Conservation (phyloP, 768 basidiomycete species). For the Phanerochaete sordida region DNA sequence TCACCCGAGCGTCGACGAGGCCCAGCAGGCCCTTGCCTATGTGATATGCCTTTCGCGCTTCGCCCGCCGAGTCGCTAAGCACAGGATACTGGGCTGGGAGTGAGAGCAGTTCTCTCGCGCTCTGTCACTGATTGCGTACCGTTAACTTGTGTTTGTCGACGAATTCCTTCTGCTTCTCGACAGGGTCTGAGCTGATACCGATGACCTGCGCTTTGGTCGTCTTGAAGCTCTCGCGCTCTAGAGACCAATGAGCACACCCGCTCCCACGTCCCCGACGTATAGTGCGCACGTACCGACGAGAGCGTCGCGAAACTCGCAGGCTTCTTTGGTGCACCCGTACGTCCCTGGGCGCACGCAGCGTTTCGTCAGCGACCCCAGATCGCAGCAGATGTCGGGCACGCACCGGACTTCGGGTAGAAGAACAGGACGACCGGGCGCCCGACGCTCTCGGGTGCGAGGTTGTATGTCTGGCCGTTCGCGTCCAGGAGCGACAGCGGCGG, state of each 20-base stretch:
- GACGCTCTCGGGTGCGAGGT: conserved; percentile 53
- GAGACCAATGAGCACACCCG: background rate
- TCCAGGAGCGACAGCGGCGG: conserved; percentile 65
- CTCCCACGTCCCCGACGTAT: background rate
- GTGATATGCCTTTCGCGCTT: conserved; percentile 58
- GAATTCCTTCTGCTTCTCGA: conserved; percentile 71
- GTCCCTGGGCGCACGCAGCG: conserved; percentile 41
- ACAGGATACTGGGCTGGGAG: conserved; percentile 62
- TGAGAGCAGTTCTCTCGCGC: background rate
- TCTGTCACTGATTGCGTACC: conserved; percentile 33
- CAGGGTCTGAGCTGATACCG: conserved; percentile 71
- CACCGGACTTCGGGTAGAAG: conserved; percentile 76
- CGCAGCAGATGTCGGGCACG: background rate
- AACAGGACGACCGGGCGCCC: conserved; percentile 67
- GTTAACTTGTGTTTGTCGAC: conserved; percentile 67
- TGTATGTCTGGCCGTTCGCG: conserved; percentile 57
- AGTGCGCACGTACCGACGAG: conserved; percentile 47
- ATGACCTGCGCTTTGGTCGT: conserved; percentile 61
- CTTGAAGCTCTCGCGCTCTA: conserved; percentile 66
- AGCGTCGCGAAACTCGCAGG: conserved; percentile 80
- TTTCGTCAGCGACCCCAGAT: background rate
- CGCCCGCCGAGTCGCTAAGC: conserved; percentile 65
- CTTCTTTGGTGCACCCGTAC: conserved; percentile 78
- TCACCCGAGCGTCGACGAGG: conserved; percentile 58
- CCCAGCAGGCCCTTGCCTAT: conserved; percentile 71